phyloP scores from a whole-genome alignment of 2,329 filamentous ascomycete species.

The Emydomyces testavorans region DNA sequence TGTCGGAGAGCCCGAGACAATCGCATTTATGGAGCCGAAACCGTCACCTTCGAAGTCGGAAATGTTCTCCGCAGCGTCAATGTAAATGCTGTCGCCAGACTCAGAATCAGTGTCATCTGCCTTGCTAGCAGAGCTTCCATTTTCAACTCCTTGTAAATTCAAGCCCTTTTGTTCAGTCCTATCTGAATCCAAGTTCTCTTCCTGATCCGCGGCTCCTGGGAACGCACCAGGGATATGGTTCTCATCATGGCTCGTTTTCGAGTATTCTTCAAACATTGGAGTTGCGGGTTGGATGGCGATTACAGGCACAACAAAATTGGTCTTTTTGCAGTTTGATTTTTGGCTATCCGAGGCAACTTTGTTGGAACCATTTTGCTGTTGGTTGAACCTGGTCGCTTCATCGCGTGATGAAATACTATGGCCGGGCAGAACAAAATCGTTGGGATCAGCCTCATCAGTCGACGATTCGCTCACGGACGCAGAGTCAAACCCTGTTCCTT shows the following conservation, averaged over 20 bases:
- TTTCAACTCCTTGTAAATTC: not conserved
- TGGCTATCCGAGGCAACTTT: no score
- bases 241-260: slow-evolving; percentile 29
- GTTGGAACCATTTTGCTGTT: not conserved
- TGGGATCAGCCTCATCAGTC: slow-evolving; percentile 28
- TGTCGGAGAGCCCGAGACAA: slow-evolving; percentile 22
- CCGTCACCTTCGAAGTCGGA: slow-evolving; percentile 31
- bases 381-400: not conserved
- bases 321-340: not conserved
- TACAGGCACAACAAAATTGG: slow-evolving; percentile 26
- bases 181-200: not conserved
- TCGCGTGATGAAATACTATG: not conserved
- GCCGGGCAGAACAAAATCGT: slow-evolving; percentile 5
- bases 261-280: slow-evolving; percentile 32
- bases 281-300: slow-evolving; percentile 40
- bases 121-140: not conserved
- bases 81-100: slow-evolving; percentile 39
- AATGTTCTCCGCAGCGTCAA: slow-evolving; percentile 34
- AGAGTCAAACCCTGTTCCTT: slow-evolving; percentile 53
- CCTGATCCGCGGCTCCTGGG: not conserved
- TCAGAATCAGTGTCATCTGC: slow-evolving; percentile 28
- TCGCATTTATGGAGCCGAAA: slow-evolving; percentile 42
- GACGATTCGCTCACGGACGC: slow-evolving; percentile 42
- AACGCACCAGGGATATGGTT: slow-evolving; percentile 42
- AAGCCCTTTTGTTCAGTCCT: not conserved